phyloP scores from a whole-genome alignment of 208 protist genomes.

The Acanthamoeba lenticulata region DNA sequence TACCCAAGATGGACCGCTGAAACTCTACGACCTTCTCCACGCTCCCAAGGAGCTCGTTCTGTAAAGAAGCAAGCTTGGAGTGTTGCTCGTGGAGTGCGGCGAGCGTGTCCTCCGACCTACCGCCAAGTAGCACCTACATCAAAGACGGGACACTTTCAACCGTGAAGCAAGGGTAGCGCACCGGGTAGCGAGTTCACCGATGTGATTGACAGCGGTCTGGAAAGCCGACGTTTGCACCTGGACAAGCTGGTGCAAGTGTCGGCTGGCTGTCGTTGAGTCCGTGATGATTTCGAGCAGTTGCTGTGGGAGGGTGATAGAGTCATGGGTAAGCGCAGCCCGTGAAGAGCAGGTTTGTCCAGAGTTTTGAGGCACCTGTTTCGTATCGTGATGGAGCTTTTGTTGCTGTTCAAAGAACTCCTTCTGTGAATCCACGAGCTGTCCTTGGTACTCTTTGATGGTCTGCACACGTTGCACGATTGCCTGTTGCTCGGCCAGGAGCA shows the following conservation, averaged over 20 bases:
- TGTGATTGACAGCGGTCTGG: slow-evolving; percentile 7
- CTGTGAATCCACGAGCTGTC: background rate
- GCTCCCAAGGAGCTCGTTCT: background rate
- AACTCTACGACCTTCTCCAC: slow-evolving; percentile 28
- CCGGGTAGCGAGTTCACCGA: slow-evolving; percentile 22
- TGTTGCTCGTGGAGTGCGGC: background rate
- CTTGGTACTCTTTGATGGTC: slow-evolving; percentile 43
- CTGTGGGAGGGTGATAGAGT: background rate
- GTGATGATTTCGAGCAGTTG: slow-evolving; percentile 46
- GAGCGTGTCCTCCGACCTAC: slow-evolving; percentile 12
- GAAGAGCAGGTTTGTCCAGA: no score
- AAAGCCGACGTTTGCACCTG: slow-evolving; percentile 3
- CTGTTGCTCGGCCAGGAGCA: background rate
- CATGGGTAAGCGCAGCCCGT: background rate
- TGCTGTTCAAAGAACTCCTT: slow-evolving; percentile 35
- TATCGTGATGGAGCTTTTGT: slow-evolving; percentile 27
- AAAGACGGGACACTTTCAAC: background rate
- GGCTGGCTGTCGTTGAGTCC: slow-evolving; percentile 14
- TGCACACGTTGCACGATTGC: slow-evolving; percentile 1
- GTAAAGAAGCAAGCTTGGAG: background rate
- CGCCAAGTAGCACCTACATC: background rate
- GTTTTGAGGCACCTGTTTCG: background rate
- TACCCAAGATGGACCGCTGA: background rate
- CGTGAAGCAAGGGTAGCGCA: background rate
- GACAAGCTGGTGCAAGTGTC: slow-evolving; percentile 1